Evolutionary conservation across 1,139 yeast genomes (phyloP), one percentile per base, ranked within the genome.

Genomic region (Zhuliangozyma blackwelliae): DNA sequence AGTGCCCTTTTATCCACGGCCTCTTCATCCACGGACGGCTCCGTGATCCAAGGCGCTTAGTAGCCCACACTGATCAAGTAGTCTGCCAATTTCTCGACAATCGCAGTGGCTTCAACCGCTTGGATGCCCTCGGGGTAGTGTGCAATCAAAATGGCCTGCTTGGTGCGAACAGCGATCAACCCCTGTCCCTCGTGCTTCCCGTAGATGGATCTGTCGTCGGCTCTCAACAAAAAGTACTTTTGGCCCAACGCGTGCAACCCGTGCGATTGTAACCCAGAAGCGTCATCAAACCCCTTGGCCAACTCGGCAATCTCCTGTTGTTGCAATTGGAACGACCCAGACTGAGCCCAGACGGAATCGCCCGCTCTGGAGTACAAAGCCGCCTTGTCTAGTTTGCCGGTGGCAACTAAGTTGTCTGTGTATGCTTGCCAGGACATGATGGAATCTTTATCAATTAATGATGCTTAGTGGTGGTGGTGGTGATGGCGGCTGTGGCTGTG

Each of bases 311-410:
- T 79, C 65, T 92, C 99, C 37, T 72, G 68, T 19, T 81, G 77
- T 38, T 76, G 75, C 52, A 89, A 78, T 48, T 77, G 70, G 54
- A 87, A 78, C 35, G 78, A 78, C 41, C 86, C 75, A 20, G 95
- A 73, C 53, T 82, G 79, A 21, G 98, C 97, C 98, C 98, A 92
- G 40, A 82, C 77, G 27, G 96, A 77, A 61, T 90, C 96, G 32
- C 98, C 98, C 10, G 95, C 96, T 50, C 85, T 81, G 11, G 97
- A 90, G 67, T 85, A 89, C 52, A 92, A 79, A 35, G 95, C 94
- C 27, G 97, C 96, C 63, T 81, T 80, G 68, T 90, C 97, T 51
- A 92, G 73, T 62, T 86, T 87, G 48, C 88, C 88, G 40, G 96
- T 82, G 39, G 82, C 84, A 51, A 84, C 69, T 51, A 92, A 79